These are phyloP conservation scores for Chondrus crispus DNA, from an alignment of 23 red algal species.

Conservation along the genomic window DNA sequence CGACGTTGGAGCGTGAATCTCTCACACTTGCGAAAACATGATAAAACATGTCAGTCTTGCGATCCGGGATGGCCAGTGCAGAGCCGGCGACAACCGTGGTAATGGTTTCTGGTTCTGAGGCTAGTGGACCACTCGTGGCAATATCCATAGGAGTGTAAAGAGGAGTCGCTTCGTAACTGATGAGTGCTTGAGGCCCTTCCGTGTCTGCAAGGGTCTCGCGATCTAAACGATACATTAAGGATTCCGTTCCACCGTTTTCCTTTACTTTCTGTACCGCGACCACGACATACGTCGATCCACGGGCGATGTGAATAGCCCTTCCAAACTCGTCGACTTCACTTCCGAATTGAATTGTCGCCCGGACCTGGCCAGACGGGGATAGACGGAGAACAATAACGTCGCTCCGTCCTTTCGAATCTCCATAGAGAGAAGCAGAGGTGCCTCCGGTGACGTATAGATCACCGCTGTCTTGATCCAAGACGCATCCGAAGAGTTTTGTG, in stretches of 20 bases:
- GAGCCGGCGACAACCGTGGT: constrained; percentile 19
- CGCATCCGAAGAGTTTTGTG: constrained; percentile 35
- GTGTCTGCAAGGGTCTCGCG: background rate
- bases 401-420: background rate
- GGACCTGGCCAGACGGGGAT: constrained; percentile 10
- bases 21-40: constrained; percentile 11
- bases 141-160: constrained; percentile 28
- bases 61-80: constrained; percentile 33
- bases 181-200: constrained; percentile 14
- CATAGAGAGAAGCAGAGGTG: constrained; percentile 16
- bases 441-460: constrained; percentile 47
- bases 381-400: constrained; percentile 46
- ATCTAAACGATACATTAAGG: constrained; percentile 32
- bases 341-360: constrained; percentile 31
- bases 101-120: background rate
- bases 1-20: background rate
- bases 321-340: constrained; percentile 29
- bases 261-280: constrained; percentile 9
- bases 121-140: constrained; percentile 4
- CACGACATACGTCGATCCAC: background rate
- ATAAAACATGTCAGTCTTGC: constrained; percentile 24
- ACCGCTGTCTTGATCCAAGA: background rate
- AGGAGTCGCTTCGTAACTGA: constrained; percentile 22
- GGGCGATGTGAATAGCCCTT: constrained; percentile 15
- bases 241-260: constrained; percentile 22